A percentile compares a stretch with the other conserved stretches of the same genome.
phyloP scores from a whole-genome alignment of 129 eudicot genomes.

The Tagetes patula region DNA sequence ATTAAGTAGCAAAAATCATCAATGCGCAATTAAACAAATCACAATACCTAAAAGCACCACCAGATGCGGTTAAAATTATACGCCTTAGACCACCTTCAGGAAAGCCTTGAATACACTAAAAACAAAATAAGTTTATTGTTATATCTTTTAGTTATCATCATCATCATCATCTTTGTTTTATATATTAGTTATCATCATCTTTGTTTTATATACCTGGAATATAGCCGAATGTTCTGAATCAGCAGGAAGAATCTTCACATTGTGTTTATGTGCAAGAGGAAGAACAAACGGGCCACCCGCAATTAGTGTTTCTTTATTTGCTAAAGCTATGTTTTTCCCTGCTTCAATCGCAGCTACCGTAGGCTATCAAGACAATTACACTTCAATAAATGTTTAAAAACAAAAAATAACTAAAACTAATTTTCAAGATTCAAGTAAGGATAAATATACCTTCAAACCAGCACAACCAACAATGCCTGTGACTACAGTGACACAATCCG shows the following conservation, averaged over 20 bases:
- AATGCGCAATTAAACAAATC: background rate
- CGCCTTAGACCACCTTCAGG: constrained; percentile 95
- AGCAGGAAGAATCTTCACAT: constrained; percentile 94
- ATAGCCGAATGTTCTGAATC: constrained; percentile 97
- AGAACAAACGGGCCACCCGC: constrained; percentile 97
- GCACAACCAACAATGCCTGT: constrained; percentile 99
- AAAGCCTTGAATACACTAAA: constrained; percentile 94
- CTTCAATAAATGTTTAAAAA: background rate
- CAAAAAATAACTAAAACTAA: background rate
- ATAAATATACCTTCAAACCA: constrained; percentile 79
- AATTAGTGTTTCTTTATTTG: constrained; percentile 85
- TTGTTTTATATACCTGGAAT: constrained; percentile 55
- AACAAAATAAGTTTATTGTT: background rate
- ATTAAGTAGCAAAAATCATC: background rate
- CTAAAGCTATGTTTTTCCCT: constrained; percentile 92
- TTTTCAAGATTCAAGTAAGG: background rate
- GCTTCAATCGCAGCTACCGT: constrained; percentile 99
- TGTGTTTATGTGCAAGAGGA: constrained; percentile 95
- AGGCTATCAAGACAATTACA: constrained; percentile 50
- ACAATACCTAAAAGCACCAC: constrained; percentile 86
- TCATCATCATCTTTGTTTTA: background rate
- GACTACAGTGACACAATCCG: constrained; percentile 85
- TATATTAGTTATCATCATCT: background rate
- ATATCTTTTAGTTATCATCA: background rate
- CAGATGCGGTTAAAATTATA: constrained; percentile 90